Percentiles rank a stretch among this genome's conserved stretches.
Evolutionary conservation across 176 grass and related monocot species (phyloP).

Genomic region (Eleusine indica): DNA sequence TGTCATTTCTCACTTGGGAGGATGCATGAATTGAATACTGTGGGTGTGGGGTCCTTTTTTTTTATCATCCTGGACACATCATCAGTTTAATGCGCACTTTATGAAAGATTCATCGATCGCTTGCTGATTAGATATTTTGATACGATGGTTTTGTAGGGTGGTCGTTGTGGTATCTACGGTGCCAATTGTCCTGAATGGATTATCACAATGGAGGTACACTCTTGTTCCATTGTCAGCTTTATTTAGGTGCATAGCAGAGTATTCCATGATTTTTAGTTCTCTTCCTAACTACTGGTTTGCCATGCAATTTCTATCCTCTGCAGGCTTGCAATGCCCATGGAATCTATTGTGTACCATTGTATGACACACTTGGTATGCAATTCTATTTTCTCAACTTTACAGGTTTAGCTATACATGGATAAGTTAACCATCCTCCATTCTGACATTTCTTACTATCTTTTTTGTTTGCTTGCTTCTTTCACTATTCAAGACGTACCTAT

Average conservation of each 20-base stretch:
- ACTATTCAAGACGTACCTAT: neutral
- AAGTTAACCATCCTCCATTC: conserved; percentile 15
- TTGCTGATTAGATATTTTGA: conserved; percentile 9
- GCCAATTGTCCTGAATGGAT: conserved; percentile 86
- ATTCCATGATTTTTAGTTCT: neutral
- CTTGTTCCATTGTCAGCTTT: conserved; percentile 14
- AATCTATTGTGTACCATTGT: conserved; percentile 82
- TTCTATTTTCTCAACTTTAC: conserved; percentile 13
- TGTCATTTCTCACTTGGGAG: neutral
- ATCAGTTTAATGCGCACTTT: conserved; percentile 13
- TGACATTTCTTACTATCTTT: conserved; percentile 16
- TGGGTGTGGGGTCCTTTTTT: neutral
- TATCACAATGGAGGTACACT: conserved; percentile 82
- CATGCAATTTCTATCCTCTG: conserved; percentile 37
- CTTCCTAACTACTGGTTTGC: conserved; percentile 31
- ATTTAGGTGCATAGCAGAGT: neutral
- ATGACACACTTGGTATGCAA: conserved; percentile 88
- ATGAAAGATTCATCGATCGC: conserved; percentile 28
- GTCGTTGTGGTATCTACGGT: conserved; percentile 83
- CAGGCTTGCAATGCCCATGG: conserved; percentile 93
- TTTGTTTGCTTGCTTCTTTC: neutral
- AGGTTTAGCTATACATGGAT: conserved; percentile 22
- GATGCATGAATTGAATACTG: conserved; percentile 8
- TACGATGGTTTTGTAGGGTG: conserved; percentile 50
- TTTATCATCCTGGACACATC: conserved; percentile 1